Conservation (phyloP, 139 green algal species). For the Chlorella sorokiniana region DNA sequence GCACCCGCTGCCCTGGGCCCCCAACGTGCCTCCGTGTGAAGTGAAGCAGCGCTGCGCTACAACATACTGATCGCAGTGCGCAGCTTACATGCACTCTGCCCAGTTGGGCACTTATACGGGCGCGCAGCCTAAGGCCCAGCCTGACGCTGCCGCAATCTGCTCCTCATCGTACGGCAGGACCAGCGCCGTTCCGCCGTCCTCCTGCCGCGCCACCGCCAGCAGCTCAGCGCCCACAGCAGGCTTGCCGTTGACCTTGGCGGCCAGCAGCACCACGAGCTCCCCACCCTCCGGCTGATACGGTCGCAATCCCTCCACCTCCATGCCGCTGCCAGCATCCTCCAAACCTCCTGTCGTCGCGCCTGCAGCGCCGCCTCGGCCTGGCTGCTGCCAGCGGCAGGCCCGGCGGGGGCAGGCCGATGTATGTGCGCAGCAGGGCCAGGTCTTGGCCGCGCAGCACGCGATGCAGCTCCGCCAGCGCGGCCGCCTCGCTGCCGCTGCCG, state of each 20-base stretch:
- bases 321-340: background rate
- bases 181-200: background rate
- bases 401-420: background rate
- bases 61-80: no score
- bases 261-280: slow-evolving; percentile 22
- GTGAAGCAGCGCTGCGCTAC: no score
- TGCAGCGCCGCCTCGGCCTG: background rate
- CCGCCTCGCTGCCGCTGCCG: background rate
- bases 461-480: background rate
- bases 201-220: slow-evolving; percentile 3
- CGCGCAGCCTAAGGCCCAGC: background rate
- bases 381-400: background rate
- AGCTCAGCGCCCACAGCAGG: slow-evolving; percentile 11
- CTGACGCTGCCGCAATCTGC: background rate
- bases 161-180: slow-evolving; percentile 18
- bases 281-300: background rate
- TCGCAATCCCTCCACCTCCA: background rate
- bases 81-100: no score
- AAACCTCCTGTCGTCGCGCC: background rate
- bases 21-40: no score
- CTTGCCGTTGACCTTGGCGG: slow-evolving; percentile 1
- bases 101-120: no score
- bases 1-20: background rate
- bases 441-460: slow-evolving; percentile 20
- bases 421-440: background rate